Evolutionary conservation across 257 asterid species (phyloP).

Genomic region (Nyctanthes arbortristis): DNA sequence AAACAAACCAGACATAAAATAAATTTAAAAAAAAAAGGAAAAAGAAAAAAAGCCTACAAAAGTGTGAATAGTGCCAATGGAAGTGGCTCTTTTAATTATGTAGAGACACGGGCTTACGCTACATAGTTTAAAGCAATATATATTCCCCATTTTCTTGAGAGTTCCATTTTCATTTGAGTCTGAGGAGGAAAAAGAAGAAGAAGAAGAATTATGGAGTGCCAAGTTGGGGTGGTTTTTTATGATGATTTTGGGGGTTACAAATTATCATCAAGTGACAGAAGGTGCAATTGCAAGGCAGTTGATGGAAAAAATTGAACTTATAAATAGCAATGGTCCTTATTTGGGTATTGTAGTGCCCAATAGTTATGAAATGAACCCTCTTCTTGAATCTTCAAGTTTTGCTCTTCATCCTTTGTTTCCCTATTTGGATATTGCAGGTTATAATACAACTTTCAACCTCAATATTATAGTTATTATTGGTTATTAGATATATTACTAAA

Average conservation of each 20-base stretch:
- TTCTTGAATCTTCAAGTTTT: slow-evolving; percentile 31
- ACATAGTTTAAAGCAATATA: too few relatives aligned
- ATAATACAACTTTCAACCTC: neutral
- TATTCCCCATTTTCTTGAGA: neutral
- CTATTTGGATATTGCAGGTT: slow-evolving; percentile 31
- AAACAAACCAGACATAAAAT: too few relatives aligned
- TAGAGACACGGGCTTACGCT: too few relatives aligned
- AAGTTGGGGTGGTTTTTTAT: slow-evolving; percentile 10
- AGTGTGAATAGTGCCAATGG: too few relatives aligned
- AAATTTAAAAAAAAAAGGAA: too few relatives aligned
- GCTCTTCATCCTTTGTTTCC: slow-evolving; percentile 13
- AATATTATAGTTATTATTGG: too few relatives aligned
- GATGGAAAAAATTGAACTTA: neutral
- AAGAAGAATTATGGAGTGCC: neutral
- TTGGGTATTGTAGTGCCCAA: slow-evolving; percentile 29
- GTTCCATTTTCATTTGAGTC: neutral
- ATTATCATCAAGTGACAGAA: neutral
- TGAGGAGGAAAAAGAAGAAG: neutral
- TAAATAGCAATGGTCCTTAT: slow-evolving; percentile 29
- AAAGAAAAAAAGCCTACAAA: too few relatives aligned
- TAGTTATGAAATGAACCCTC: slow-evolving; percentile 26
- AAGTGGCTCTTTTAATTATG: too few relatives aligned
- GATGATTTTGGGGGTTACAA: neutral
- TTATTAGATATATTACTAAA: too few relatives aligned
- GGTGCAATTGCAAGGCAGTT: slow-evolving; percentile 15